Conservation (phyloP, 768 basidiomycete genomes). For the Mycena capillaripes region DNA sequence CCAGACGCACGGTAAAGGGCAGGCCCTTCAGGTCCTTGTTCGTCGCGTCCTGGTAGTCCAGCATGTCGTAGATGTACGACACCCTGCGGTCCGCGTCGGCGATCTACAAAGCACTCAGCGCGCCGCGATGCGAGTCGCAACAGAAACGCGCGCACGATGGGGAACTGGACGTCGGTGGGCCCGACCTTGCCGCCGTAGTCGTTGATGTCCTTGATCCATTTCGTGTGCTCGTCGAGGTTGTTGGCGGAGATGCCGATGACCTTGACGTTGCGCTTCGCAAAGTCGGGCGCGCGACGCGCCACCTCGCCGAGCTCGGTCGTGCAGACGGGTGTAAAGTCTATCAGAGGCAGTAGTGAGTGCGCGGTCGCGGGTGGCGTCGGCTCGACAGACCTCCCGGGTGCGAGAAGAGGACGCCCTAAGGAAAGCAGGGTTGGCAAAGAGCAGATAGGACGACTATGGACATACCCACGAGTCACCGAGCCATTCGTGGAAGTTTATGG, state of each 20-base stretch:
- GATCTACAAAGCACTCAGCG: slow-evolving; percentile 56
- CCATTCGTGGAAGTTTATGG: slow-evolving; percentile 95
- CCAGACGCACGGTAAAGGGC: slow-evolving; percentile 84
- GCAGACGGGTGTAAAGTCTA: slow-evolving; percentile 92
- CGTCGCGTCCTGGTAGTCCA: slow-evolving; percentile 94
- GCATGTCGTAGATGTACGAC: slow-evolving; percentile 93
- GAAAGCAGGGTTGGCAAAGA: not conserved
- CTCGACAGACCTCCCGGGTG: slow-evolving; percentile 73
- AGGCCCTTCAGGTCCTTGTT: slow-evolving; percentile 90
- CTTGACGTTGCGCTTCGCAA: slow-evolving; percentile 90
- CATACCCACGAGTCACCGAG: slow-evolving; percentile 90
- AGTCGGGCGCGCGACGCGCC: slow-evolving; percentile 88
- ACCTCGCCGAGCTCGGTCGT: slow-evolving; percentile 99
- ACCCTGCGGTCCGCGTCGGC: slow-evolving; percentile 92
- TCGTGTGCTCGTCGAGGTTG: slow-evolving; percentile 83
- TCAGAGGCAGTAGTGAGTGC: not conserved
- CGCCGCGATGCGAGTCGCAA: too few species aligned
- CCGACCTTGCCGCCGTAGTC: slow-evolving; percentile 78
- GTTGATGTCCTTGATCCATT: slow-evolving; percentile 93
- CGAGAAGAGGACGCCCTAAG: slow-evolving; percentile 91
- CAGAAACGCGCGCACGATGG: slow-evolving; percentile 62
- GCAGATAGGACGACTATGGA: slow-evolving; percentile 18
- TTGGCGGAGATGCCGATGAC: slow-evolving; percentile 96
- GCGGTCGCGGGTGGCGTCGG: not conserved
- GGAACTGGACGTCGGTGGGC: slow-evolving; percentile 88